These are phyloP conservation scores for Glycyrrhiza uralensis DNA, from an alignment of 306 rosid species.

Conservation along the genomic window DNA sequence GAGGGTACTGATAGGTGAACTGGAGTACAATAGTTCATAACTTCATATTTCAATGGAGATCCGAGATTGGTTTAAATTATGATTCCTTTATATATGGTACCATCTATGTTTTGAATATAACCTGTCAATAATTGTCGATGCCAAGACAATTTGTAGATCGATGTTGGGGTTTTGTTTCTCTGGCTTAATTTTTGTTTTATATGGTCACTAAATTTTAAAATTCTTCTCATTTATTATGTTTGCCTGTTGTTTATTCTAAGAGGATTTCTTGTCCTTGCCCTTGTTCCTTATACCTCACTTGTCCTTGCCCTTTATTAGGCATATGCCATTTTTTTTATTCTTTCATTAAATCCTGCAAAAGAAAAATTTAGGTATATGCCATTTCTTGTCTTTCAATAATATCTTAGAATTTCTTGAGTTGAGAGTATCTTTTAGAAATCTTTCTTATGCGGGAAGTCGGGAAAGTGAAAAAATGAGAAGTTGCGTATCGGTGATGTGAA, in stretches of 20 bases:
- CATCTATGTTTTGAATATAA: not conserved
- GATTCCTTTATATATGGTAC: not conserved
- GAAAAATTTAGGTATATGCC: no score
- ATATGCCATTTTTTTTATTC: no score
- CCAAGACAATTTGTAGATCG: not conserved
- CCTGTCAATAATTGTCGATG: no score
- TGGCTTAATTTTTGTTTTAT: not conserved
- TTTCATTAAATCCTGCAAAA: not conserved
- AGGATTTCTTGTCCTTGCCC: not conserved
- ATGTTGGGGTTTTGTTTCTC: not conserved
- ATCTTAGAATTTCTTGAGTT: no score
- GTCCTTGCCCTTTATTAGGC: no score
- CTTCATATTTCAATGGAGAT: conserved; percentile 1
- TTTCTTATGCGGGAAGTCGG: no score
- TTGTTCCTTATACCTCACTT: not conserved
- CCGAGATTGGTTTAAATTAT: not conserved
- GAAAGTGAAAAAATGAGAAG: no score
- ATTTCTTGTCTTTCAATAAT: not conserved
- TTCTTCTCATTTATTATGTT: not conserved
- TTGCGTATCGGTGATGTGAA: no score
- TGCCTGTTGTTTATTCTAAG: not conserved
- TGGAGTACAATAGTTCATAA: no score
- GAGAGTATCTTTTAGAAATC: no score
- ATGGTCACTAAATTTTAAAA: not conserved
- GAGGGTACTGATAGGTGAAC: no score